Evolutionary conservation across 1,284 basidiomycete genomes (phyloP), one percentile per base, ranked within the genome.

Genomic region (Pseudozyma flocculosa): DNA sequence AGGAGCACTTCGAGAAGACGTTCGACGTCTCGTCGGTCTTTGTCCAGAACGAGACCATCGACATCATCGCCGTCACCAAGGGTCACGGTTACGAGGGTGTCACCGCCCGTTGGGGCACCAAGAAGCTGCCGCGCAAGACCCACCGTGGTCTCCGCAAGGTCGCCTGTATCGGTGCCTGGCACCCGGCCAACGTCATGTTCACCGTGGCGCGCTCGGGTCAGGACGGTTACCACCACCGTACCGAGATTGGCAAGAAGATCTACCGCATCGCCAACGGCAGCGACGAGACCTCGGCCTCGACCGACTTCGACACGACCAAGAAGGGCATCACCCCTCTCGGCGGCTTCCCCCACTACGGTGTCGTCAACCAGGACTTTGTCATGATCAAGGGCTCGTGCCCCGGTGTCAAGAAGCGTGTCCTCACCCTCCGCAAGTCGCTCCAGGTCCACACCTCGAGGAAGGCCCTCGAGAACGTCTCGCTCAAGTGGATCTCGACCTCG

Each of bases 21-120:
- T 83, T 98, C 72, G 89, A 92, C 78, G 85, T 96, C 74, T 79
- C 80, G 62, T 84, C 85, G 41, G 83, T 99, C 72, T 98, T 99
- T 80, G 92, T 95, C 83, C 88, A 93, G 84, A 89, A 98, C 78
- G 92, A 99, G 85, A 87, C 88, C 79, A 86, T 99, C 71, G 95
- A 99, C 81, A 84, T 95, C 61, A 97, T 98, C 80, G 94, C 89
- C 69, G 94, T 99, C 63, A 97, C 95, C 78, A 96, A 95, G 85
- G 95, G 95, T 87, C 90, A 97, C 81, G 95, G 95, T 79, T 96
- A 92, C 82, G 93, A 97, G 85, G 95, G 95, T 87, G 94, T 97
- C 59, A 98, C 93, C 69, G 89, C 92, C 82, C 88, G 95, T 81
- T 98, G 95, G 95, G 95, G 95, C 73, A 93, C 90, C 80, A 97